These are phyloP conservation scores for Hondaea fermentalgiana DNA, from an alignment of 108 stramenopile genomes.

Conservation along the genomic window DNA sequence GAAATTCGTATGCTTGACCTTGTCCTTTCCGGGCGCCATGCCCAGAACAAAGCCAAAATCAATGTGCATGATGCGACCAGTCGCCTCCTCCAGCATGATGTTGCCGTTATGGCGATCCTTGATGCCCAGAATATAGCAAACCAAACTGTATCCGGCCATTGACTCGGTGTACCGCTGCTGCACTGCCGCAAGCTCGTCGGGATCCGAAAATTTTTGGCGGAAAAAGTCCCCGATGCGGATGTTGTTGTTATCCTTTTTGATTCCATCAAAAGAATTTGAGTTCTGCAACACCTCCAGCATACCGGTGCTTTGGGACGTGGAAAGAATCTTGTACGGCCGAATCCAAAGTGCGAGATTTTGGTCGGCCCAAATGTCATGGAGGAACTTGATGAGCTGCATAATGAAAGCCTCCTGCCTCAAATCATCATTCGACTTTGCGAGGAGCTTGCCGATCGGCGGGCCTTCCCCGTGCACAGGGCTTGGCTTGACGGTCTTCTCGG, in stretches of 20 bases:
- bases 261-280: slow-evolving; percentile 77
- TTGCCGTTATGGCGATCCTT: slow-evolving; percentile 99
- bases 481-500: background rate
- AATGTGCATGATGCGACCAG: slow-evolving; percentile 90
- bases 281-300: slow-evolving; percentile 91
- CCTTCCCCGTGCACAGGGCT: background rate
- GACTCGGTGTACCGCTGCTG: slow-evolving; percentile 81
- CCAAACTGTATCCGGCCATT: slow-evolving; percentile 82
- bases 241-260: slow-evolving; percentile 74
- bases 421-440: slow-evolving; percentile 81
- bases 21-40: slow-evolving; percentile 84
- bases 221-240: slow-evolving; percentile 73
- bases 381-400: slow-evolving; percentile 87
- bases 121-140: slow-evolving; percentile 83
- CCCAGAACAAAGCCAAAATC: slow-evolving; percentile 99
- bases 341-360: slow-evolving; percentile 77
- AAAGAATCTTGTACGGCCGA: slow-evolving; percentile 88
- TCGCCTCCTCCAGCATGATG: slow-evolving; percentile 84
- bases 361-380: slow-evolving; percentile 78
- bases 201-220: slow-evolving; percentile 55
- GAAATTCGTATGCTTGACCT: background rate
- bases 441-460: slow-evolving; percentile 31
- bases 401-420: slow-evolving; percentile 57
- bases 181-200: slow-evolving; percentile 58
- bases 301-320: slow-evolving; percentile 58